phyloP scores from a whole-genome alignment of 139 green algal species.

The Volvox africanus region DNA sequence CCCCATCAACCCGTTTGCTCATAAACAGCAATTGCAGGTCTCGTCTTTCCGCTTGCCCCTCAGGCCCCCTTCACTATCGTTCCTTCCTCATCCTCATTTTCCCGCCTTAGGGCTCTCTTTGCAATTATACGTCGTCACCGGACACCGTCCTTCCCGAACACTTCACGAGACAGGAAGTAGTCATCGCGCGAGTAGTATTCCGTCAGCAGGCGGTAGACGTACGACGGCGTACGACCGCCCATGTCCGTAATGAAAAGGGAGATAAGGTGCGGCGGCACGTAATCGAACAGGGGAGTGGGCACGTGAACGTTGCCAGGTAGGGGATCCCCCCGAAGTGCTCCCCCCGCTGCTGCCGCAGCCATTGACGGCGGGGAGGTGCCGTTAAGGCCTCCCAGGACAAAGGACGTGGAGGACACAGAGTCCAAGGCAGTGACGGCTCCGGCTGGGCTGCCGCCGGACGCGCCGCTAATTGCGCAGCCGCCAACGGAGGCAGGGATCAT shows the following conservation, averaged over 20 bases:
- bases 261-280: constrained; percentile 94
- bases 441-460: background rate
- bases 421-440: background rate
- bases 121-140: background rate
- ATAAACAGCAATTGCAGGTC: too few relatives aligned
- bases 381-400: background rate
- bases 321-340: background rate
- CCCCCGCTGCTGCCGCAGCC: background rate
- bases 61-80: background rate
- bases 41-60: too few relatives aligned
- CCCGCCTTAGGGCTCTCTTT: background rate
- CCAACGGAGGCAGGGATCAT: background rate
- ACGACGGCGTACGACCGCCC: constrained; percentile 83
- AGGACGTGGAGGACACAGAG: background rate
- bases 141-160: constrained; percentile 42
- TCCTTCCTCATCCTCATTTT: background rate
- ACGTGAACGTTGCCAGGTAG: constrained; percentile 78
- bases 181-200: constrained; percentile 88
- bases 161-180: constrained; percentile 54
- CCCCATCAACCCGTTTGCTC: too few relatives aligned
- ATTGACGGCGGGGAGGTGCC: background rate
- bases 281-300: constrained; percentile 93
- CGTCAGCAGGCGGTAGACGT: constrained; percentile 89
- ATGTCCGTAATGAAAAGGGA: constrained; percentile 94
- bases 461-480: too few relatives aligned